Percentiles rank a stretch among this genome's conserved stretches.
Conservation (phyloP, 495 filamentous ascomycete genomes). For the Acidiella bohemica region DNA sequence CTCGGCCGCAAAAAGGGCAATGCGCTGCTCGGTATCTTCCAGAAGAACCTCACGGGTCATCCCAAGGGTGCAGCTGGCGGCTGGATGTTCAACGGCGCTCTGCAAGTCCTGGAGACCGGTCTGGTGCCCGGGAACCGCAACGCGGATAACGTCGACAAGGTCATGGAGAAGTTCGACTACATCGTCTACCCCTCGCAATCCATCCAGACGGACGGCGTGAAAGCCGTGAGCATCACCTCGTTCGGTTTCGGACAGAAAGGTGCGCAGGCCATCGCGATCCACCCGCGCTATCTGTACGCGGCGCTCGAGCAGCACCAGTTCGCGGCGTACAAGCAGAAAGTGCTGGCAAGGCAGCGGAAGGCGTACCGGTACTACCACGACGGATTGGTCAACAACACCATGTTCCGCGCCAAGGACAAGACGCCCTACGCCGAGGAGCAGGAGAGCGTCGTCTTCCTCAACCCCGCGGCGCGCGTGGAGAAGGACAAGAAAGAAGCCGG, state of each 20-base stretch:
- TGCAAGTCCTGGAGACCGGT: conserved; percentile 87
- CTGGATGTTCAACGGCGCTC: conserved; percentile 98
- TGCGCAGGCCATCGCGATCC: conserved; percentile 90
- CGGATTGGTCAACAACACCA: conserved; percentile 86
- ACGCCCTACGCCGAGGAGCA: conserved; percentile 83
- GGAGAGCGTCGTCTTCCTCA: conserved; percentile 75
- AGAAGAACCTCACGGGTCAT: conserved; percentile 97
- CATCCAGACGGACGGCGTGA: conserved; percentile 95
- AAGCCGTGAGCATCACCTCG: conserved; percentile 95
- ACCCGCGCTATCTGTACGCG: conserved; percentile 90
- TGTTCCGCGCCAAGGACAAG: conserved; percentile 90
- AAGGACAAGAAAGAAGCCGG: conserved; percentile 70
- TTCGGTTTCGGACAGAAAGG: conserved; percentile 99
- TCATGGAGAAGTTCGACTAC: conserved; percentile 94
- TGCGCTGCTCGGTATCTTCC: conserved; percentile 92
- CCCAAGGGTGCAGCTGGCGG: conserved; percentile 98
- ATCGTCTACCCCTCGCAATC: conserved; percentile 90
- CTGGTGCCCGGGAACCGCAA: conserved; percentile 95
- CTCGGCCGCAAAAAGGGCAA: conserved; percentile 93
- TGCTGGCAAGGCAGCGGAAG: conserved; percentile 87
- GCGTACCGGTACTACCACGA: conserved; percentile 98
- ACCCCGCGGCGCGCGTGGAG: conserved; percentile 81
- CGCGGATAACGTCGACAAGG: conserved; percentile 90
- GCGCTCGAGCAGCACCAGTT: conserved; percentile 80
- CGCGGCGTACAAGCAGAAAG: conserved; percentile 69